Conservation (phyloP, 148 eudicot genomes). For the Chenopodium formosanum region DNA sequence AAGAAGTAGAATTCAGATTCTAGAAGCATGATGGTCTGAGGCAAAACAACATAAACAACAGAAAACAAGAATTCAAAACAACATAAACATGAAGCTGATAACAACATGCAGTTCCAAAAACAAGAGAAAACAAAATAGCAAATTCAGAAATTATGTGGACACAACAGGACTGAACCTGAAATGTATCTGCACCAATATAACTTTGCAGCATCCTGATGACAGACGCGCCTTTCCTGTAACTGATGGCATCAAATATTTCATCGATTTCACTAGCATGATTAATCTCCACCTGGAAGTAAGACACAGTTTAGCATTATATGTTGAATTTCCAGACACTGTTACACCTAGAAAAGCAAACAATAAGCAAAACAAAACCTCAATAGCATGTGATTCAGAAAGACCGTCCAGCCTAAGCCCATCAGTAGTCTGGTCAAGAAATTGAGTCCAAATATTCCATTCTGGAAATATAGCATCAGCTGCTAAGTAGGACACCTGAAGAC, state of each 20-base stretch:
- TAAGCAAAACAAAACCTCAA: slow-evolving; percentile 51
- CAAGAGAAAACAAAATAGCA: not conserved
- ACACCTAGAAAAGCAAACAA: not conserved
- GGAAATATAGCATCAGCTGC: slow-evolving; percentile 87
- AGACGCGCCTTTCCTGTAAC: slow-evolving; percentile 92
- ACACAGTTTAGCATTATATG: not conserved
- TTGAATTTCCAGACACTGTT: slow-evolving; percentile 8
- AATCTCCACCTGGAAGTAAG: slow-evolving; percentile 66
- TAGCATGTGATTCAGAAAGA: slow-evolving; percentile 93
- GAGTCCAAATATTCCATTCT: slow-evolving; percentile 97
- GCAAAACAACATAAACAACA: not conserved
- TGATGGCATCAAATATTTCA: slow-evolving; percentile 96
- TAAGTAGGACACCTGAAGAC: slow-evolving; percentile 74
- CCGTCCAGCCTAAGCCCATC: slow-evolving; percentile 91
- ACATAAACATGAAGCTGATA: too few relatives aligned
- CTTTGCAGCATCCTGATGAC: slow-evolving; percentile 91
- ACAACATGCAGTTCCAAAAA: not conserved
- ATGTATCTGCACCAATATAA: slow-evolving; percentile 83
- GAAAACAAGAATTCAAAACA: too few relatives aligned
- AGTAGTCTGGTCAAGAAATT: slow-evolving; percentile 82
- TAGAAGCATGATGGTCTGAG: not conserved
- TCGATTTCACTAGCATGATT: slow-evolving; percentile 90
- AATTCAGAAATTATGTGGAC: not conserved
- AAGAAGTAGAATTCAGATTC: not conserved
- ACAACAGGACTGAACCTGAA: slow-evolving; percentile 53